phyloP scores from a whole-genome alignment of 169 alveolate genomes.

The Plasmodium malariae region DNA sequence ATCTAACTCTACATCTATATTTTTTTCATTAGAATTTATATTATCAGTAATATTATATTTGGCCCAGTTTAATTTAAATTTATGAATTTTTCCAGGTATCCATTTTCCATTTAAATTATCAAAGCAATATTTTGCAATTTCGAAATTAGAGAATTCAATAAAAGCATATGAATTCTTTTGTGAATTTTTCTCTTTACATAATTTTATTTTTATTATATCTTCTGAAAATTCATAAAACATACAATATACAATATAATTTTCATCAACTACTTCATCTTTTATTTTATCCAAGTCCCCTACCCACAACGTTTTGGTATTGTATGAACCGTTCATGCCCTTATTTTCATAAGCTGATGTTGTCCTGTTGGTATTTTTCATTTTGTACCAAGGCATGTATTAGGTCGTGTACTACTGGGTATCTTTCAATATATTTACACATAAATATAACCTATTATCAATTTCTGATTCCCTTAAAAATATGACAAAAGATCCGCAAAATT shows the following conservation, averaged over 20 bases:
- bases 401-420: too few species aligned
- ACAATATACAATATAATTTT: conserved; percentile 60
- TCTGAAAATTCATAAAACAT: conserved; percentile 74
- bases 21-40: conserved; percentile 31
- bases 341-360: conserved; percentile 6
- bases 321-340: conserved; percentile 14
- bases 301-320: conserved; percentile 68
- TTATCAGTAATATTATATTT: conserved; percentile 57
- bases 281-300: conserved; percentile 70
- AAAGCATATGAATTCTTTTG: conserved; percentile 73
- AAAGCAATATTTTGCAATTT: conserved; percentile 70
- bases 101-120: conserved; percentile 73
- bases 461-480: too few species aligned
- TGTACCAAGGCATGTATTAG: too few species aligned
- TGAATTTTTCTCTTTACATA: conserved; percentile 60
- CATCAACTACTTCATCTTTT: conserved; percentile 71
- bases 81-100: conserved; percentile 73
- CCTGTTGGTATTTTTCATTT: conserved; percentile 43
- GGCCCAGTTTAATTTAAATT: conserved; percentile 70
- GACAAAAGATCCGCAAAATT: too few species aligned
- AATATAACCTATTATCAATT: too few species aligned
- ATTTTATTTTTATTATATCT: conserved; percentile 74
- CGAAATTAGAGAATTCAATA: conserved; percentile 55
- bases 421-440: not conserved
- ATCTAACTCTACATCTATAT: conserved; percentile 51